Evolutionary conservation across 1,284 basidiomycete genomes (phyloP).

Genomic region (Cryptococcus hybrid): DNA sequence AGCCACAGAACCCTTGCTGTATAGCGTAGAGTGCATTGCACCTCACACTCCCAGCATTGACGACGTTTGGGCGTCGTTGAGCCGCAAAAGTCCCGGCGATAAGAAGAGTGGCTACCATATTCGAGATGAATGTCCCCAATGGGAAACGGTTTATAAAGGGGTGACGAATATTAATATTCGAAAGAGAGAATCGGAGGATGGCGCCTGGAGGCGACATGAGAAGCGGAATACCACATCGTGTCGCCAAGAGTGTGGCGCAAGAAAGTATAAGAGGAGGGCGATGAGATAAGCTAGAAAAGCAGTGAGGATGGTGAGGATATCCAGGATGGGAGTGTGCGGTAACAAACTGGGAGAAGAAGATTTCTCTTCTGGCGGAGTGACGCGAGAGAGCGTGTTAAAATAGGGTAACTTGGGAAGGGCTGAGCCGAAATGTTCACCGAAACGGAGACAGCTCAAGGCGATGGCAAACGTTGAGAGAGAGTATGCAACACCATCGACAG

Average conservation of each 20-base stretch:
- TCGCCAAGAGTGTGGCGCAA: constrained; percentile 63
- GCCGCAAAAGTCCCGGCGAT: constrained; percentile 69
- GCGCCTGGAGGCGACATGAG: constrained; percentile 88
- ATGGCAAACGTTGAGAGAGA: constrained; percentile 74
- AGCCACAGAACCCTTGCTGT: constrained; percentile 90
- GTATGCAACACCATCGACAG: constrained; percentile 80
- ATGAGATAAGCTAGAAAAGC: constrained; percentile 50
- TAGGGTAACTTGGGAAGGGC: constrained; percentile 58
- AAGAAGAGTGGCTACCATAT: constrained; percentile 74
- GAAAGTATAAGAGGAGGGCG: constrained; percentile 74
- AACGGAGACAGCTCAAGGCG: constrained; percentile 53
- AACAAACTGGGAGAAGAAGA: background rate
- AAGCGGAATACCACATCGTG: constrained; percentile 80
- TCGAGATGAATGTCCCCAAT: constrained; percentile 83
- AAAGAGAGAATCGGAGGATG: constrained; percentile 76
- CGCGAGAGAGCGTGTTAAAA: background rate
- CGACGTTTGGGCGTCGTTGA: constrained; percentile 55
- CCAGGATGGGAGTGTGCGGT: constrained; percentile 28
- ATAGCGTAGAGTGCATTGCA: constrained; percentile 78
- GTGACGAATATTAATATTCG: constrained; percentile 65
- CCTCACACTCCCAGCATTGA: constrained; percentile 37
- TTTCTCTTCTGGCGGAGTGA: background rate
- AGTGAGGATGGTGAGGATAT: constrained; percentile 39
- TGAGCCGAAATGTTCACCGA: constrained; percentile 36
- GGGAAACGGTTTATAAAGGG: constrained; percentile 62